Base-by-base conservation (phyloP, 2,329 filamentous ascomycete species). In the Pestalotiopsis sp. region DNA sequence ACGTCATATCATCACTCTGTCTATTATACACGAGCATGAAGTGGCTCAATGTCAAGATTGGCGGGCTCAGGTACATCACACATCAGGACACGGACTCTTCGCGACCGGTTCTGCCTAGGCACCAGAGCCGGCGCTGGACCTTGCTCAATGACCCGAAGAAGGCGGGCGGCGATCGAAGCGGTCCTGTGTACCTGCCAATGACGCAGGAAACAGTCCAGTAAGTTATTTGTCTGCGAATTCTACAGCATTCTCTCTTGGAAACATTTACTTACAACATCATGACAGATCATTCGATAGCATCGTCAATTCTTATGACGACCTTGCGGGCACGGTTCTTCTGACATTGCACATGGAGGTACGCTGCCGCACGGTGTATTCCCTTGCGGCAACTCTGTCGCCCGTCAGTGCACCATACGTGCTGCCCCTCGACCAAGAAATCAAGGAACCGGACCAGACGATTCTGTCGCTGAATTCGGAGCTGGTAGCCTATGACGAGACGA, bases 11-110 rank as follows among this genome's bases (percentile, higher is more conserved):
- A 58, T 92, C 92, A 4, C 83, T 99, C 4, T 98, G 95, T 74
- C 87, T 98, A 52, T 84, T 99, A 45, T 97, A 97, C 80, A 98
- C 95, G 64, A 98, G 95, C 83, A 97, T 98, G 94, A 96, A 97
- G 84, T 99, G 96, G 96, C 89, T 99, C 45, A 91, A 93, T 23
- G 91, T 91, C 73, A 96, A 95, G 81, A 90, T 97, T 57, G 84
- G 87, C n/a, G 86, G 93, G 68, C 85, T 99, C 66, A 89, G 96
- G 57, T 91, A 95, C 76, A 94, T 98, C 75, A 95, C 93, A 23
- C 85, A 87, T 66, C 90, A 92, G 70, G 90, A 93, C 60, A 88
- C 89, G 49, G 90, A 94, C 79, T 90, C 89, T 40, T 87, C 90
- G 72, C 82, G 85, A 57, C 85, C 85, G 49, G 85, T 82, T 41